Base-by-base conservation (phyloP, 192 early-diverging fungal genomes). In the Coemansia sp. region DNA sequence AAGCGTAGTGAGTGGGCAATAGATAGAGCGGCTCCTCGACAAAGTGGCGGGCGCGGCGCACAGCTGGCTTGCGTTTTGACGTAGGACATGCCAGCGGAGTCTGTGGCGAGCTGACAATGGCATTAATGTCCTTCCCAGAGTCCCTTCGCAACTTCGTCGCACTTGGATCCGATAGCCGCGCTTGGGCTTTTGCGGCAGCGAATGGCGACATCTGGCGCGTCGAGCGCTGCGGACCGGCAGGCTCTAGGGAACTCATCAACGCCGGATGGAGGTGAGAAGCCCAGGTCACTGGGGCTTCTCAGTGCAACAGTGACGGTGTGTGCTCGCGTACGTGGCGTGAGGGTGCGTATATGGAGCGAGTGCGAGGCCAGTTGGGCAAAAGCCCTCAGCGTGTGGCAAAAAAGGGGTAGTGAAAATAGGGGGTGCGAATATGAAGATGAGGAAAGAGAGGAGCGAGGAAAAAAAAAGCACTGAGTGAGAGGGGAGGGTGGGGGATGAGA, bases 21-120 rank as follows among this genome's bases (percentile, higher is more conserved):
- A 82, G 56, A 41, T 76, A 82, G 66, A 82, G 61, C 24, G 79
- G 79, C 67, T 82, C 79, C 25, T 82, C 79, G 20, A 82, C 79
- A 82, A 76, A 82, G 41, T 75, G 70, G 27, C 79, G 65, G 20
- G 73, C 62, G 12, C 66, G 31, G 46, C 79, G 73, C 57, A 73
- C 72, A 25, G 64, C 70, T 36, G 73, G 70, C 61, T 82, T 82
- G 31, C 79, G 79, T 37, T 65, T 74, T 27, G 56, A 11, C 31
- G 35, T 5, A 22, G 31, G 17, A n/a, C 35, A n/a, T 32, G 35
- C 19, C 36, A 32, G 17, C n/a, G 56, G 35, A 22, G 43, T 27
- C 31, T 45, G 43, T 24, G 25, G 43, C 8, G 61, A 62, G 43
- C 61, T 45, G 43, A 14, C 12, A 40, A 3, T 42, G 3, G 25